Conservation (phyloP, 306 rosid species). For the Alnus rubra region DNA sequence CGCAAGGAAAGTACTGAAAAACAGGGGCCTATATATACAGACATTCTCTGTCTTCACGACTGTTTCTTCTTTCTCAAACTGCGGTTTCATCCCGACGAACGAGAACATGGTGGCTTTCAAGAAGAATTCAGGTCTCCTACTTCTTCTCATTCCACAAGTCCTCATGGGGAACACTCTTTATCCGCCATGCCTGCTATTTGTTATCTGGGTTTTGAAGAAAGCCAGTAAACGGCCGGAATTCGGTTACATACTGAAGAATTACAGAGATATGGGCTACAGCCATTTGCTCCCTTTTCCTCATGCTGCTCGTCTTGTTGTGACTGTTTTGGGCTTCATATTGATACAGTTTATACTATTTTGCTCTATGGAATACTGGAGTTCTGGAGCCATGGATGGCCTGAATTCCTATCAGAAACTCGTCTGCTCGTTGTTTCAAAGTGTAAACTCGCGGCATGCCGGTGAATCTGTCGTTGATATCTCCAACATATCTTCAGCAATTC, state of each 20-base stretch:
- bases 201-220: slow-evolving; percentile 43
- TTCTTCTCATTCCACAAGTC: slow-evolving; percentile 40
- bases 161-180: slow-evolving; percentile 65
- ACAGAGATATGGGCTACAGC: slow-evolving; percentile 36
- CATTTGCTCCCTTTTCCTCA: slow-evolving; percentile 51
- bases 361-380: slow-evolving; percentile 64
- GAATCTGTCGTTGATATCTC: slow-evolving; percentile 71
- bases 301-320: slow-evolving; percentile 34
- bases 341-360: slow-evolving; percentile 54
- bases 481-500: slow-evolving; percentile 54
- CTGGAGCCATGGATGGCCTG: slow-evolving; percentile 52
- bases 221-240: slow-evolving; percentile 45
- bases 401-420: slow-evolving; percentile 50
- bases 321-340: slow-evolving; percentile 43
- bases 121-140: slow-evolving; percentile 63
- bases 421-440: slow-evolving; percentile 51
- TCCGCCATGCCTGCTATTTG: slow-evolving; percentile 45
- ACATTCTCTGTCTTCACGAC: slow-evolving; percentile 60
- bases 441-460: slow-evolving; percentile 61
- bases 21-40: slow-evolving; percentile 33
- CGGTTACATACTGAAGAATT: slow-evolving; percentile 37
- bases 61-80: slow-evolving; percentile 63
- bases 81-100: slow-evolving; percentile 80
- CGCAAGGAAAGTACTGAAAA: slow-evolving; percentile 33
- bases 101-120: slow-evolving; percentile 78